phyloP scores from a whole-genome alignment of 2,329 filamentous ascomycete species.

The Herpomyces periplanetae region DNA sequence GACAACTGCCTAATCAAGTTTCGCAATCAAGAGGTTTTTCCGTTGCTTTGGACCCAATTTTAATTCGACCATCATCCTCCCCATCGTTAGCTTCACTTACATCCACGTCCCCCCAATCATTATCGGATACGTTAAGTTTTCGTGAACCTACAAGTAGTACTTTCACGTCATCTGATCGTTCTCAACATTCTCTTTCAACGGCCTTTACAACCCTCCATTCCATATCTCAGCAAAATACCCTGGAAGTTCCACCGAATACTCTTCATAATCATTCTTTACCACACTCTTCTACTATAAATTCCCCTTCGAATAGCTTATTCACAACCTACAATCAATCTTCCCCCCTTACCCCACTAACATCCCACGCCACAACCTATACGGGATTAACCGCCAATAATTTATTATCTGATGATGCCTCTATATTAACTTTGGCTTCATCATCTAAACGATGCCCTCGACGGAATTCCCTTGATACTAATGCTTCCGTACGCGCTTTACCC shows the following conservation, averaged over 20 bases:
- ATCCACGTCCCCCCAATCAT: too few relatives aligned
- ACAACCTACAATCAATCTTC: constrained; percentile 20
- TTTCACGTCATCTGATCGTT: constrained; percentile 46
- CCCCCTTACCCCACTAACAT: constrained; percentile 17
- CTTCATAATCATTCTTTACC: constrained; percentile 13
- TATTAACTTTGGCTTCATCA: constrained; percentile 44
- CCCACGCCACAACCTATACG: constrained; percentile 27
- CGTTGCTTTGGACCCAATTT: too few relatives aligned
- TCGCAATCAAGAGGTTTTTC: too few relatives aligned
- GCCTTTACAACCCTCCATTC: constrained; percentile 60
- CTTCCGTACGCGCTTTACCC: constrained; percentile 44
- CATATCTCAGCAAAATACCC: constrained; percentile 9
- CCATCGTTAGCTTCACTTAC: too few relatives aligned
- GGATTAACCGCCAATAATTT: constrained; percentile 46
- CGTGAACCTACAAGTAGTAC: too few relatives aligned
- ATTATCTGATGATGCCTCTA: constrained; percentile 47
- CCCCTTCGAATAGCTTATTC: constrained; percentile 19
- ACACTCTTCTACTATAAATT: constrained; percentile 5
- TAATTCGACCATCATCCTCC: too few relatives aligned
- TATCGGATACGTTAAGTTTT: too few relatives aligned
- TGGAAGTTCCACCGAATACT: constrained; percentile 6
- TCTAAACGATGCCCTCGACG: constrained; percentile 23
- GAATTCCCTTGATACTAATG: constrained; percentile 47
- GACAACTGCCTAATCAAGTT: too few relatives aligned
- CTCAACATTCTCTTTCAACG: constrained; percentile 37